Percentiles rank a stretch among this genome's conserved stretches.
Conservation (phyloP, 495 filamentous ascomycete species). For the Penicillium malachiteum region DNA sequence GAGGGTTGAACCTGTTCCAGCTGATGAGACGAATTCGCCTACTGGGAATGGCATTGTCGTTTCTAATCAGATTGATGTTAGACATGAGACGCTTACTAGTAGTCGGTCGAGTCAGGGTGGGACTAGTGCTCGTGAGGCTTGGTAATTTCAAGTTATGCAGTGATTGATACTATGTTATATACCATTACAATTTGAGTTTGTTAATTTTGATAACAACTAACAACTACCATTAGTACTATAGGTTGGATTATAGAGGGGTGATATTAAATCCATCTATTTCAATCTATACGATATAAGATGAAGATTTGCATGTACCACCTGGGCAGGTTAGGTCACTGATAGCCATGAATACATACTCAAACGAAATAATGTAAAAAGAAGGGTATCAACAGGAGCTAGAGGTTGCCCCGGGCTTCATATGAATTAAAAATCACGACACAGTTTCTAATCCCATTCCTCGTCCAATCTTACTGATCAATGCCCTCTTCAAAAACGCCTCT, state of each 20-base stretch:
- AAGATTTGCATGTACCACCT: no score
- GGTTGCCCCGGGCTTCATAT: neutral
- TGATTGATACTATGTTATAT: no score
- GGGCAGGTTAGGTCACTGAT: no score
- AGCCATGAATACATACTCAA: no score
- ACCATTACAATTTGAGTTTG: no score
- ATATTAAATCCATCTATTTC: no score
- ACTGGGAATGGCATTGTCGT: slow-evolving; percentile 22
- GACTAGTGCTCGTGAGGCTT: slow-evolving; percentile 1
- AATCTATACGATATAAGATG: no score
- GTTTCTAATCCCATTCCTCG: slow-evolving; percentile 71
- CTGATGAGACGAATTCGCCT: neutral
- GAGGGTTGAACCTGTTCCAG: slow-evolving; percentile 1
- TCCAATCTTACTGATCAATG: slow-evolving; percentile 83
- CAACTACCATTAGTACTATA: no score
- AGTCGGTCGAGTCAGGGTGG: slow-evolving; percentile 2
- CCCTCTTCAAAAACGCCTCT: slow-evolving; percentile 89
- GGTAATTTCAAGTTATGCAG: neutral
- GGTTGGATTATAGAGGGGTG: no score
- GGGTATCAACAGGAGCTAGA: neutral
- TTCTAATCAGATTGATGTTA: slow-evolving; percentile 29
- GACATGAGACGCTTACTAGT: slow-evolving; percentile 11
- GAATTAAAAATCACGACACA: neutral
- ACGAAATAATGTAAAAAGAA: neutral
- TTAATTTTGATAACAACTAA: no score